Evolutionary conservation across 139 green algal genomes (phyloP).

Genomic region (Tetradesmus obliquus): DNA sequence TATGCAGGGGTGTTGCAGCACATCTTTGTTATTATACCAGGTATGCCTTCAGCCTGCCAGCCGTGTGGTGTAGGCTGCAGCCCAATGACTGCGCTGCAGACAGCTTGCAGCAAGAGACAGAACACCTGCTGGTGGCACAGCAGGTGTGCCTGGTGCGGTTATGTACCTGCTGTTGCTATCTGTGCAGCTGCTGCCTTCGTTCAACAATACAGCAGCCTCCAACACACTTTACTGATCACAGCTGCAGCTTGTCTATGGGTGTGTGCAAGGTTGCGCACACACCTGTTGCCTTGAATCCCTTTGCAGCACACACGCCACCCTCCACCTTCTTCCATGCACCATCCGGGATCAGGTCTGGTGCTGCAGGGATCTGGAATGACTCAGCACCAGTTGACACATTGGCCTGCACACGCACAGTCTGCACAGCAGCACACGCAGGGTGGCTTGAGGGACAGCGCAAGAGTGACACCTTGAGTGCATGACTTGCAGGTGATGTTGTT

Average conservation of each 20-base stretch:
- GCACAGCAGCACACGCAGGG: not conserved
- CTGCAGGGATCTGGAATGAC: constrained; percentile 82
- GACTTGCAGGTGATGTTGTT: no score
- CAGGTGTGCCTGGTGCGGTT: no score
- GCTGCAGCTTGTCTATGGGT: not conserved
- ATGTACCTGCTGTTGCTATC: not conserved
- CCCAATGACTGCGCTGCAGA: no score
- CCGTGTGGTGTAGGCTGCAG: no score
- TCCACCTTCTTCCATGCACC: constrained; percentile 90
- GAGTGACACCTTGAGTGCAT: no score
- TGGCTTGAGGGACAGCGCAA: not conserved
- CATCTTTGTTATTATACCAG: no score
- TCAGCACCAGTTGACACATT: constrained; percentile 54
- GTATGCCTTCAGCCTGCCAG: no score
- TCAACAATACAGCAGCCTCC: not conserved
- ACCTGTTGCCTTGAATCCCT: constrained; percentile 93
- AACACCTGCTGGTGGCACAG: no score
- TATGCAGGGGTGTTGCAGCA: no score
- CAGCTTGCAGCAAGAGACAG: no score
- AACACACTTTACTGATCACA: not conserved
- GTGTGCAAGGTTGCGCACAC: not conserved
- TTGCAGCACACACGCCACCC: constrained; percentile 81
- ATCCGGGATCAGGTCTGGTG: constrained; percentile 92
- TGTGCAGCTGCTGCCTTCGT: not conserved
- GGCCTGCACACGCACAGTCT: constrained; percentile 3